These are phyloP conservation scores for Paramecium bursaria DNA, from an alignment of 73 alveolate species.

Conservation along the genomic window DNA sequence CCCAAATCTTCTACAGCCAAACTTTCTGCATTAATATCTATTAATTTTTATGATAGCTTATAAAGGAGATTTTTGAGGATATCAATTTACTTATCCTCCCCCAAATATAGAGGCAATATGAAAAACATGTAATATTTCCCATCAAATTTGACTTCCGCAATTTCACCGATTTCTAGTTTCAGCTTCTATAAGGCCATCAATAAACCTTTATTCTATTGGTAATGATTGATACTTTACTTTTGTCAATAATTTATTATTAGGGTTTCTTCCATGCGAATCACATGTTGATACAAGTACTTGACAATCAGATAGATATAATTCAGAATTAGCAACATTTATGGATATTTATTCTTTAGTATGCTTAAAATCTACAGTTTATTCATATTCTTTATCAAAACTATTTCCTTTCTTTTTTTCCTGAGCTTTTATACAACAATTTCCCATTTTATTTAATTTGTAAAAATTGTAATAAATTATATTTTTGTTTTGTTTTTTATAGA, in stretches of 20 bases:
- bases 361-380: not conserved
- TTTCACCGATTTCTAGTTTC: not conserved
- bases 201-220: not conserved
- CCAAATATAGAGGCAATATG: conserved; percentile 18
- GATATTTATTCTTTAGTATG: too few species aligned
- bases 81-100: not conserved
- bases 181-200: not conserved
- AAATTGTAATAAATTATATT: too few species aligned
- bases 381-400: too few species aligned
- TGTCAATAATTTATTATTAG: not conserved
- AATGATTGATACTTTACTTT: not conserved
- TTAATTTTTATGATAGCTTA: not conserved
- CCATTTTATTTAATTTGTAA: not conserved
- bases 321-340: too few species aligned
- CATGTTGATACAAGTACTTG: conserved; percentile 7
- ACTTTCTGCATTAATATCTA: not conserved
- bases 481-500: too few species aligned
- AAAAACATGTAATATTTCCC: not conserved
- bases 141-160: not conserved
- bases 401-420: not conserved
- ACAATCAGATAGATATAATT: too few species aligned
- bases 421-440: not conserved
- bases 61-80: not conserved
- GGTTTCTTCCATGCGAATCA: not conserved
- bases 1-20: conserved; percentile 27